Conservation (phyloP, 768 basidiomycete genomes). For the Hysterangium stoloniferum region DNA sequence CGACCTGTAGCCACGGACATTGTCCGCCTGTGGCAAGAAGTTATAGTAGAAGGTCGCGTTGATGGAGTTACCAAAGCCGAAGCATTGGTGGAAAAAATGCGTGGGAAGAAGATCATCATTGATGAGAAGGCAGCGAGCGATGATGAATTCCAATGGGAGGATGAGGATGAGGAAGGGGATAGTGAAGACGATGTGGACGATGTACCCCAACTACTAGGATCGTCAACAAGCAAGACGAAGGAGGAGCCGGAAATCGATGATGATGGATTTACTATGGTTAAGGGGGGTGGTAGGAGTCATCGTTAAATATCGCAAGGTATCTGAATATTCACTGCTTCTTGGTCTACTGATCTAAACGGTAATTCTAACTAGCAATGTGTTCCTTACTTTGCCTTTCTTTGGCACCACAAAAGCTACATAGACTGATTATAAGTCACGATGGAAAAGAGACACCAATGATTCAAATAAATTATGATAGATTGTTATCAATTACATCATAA, state of each 20-base stretch:
- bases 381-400: too few species aligned
- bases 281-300: constrained; percentile 21
- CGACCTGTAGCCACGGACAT: constrained; percentile 67
- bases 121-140: constrained; percentile 36
- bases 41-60: constrained; percentile 32
- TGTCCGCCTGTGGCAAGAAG: constrained; percentile 49
- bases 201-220: constrained; percentile 49
- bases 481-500: too few species aligned
- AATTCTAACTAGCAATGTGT: too few species aligned
- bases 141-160: constrained; percentile 18
- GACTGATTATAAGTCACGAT: too few species aligned
- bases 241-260: constrained; percentile 76
- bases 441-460: too few species aligned
- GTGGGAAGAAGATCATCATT: constrained; percentile 47
- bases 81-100: constrained; percentile 46
- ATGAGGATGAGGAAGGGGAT: constrained; percentile 37
- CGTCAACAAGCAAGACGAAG: constrained; percentile 20
- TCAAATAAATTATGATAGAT: too few species aligned
- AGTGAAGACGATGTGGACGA: constrained; percentile 37
- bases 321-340: neutral
- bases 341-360: too few species aligned
- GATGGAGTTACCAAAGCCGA: constrained; percentile 56
- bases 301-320: neutral
- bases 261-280: constrained; percentile 86
- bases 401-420: too few species aligned